Conservation (phyloP, 2,329 filamentous ascomycete genomes). For the Fusarium zealandicum region DNA sequence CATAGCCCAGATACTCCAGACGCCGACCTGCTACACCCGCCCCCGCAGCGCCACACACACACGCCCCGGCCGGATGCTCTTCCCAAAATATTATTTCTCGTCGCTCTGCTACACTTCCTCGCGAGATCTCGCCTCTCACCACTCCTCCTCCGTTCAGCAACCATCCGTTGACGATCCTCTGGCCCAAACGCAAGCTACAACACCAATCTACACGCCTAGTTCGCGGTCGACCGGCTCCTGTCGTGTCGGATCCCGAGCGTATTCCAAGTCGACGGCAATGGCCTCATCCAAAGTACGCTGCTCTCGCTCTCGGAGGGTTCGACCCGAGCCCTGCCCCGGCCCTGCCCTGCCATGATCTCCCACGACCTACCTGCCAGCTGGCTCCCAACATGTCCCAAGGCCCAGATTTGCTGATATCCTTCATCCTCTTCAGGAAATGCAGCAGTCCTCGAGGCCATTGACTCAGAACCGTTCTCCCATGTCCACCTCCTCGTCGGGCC, state of each 20-base stretch:
- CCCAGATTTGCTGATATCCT: constrained; percentile 47
- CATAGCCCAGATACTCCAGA: constrained; percentile 36
- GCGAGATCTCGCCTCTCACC: constrained; percentile 38
- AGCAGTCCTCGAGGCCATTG: constrained; percentile 71
- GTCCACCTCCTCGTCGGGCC: constrained; percentile 65
- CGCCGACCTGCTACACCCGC: constrained; percentile 37
- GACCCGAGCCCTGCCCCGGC: constrained; percentile 31
- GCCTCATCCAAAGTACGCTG: constrained; percentile 67
- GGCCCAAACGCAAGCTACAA: constrained; percentile 29
- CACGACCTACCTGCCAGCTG: constrained; percentile 42
- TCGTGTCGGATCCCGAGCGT: constrained; percentile 46
- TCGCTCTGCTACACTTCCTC: constrained; percentile 41
- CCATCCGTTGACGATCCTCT: constrained; percentile 22
- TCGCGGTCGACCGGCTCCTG: constrained; percentile 44
- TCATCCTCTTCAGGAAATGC: constrained; percentile 62
- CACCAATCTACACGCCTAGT: constrained; percentile 35
- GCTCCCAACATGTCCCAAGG: constrained; percentile 41
- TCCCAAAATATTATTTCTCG: constrained; percentile 53
- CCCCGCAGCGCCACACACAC: constrained; percentile 43
- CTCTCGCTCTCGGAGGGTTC: constrained; percentile 34
- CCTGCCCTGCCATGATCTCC: constrained; percentile 36
- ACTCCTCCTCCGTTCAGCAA: constrained; percentile 29
- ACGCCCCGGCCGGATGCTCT: constrained; percentile 41
- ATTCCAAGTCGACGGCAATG: constrained; percentile 57
- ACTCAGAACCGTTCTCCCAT: constrained; percentile 67